A percentile compares a stretch with the other conserved stretches of the same genome.
phyloP scores from a whole-genome alignment of 768 basidiomycete genomes.

The Tremella fuciformis region DNA sequence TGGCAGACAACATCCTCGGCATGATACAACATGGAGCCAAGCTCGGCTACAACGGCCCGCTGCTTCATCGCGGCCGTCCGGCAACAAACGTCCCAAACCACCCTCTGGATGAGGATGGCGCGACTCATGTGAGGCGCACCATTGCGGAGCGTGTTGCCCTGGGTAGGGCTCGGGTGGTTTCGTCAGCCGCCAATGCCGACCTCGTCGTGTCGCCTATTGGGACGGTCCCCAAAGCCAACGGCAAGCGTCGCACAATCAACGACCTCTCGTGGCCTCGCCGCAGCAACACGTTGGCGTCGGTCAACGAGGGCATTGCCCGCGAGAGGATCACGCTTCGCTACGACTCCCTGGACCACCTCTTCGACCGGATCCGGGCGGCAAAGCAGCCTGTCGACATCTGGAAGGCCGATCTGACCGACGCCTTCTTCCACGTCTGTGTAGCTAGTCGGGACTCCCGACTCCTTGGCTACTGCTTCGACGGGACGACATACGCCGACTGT shows the following conservation, averaged over 20 bases:
- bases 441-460: constrained; percentile 47
- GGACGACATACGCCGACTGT: constrained; percentile 44
- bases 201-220: constrained; percentile 5
- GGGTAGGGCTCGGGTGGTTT: not conserved
- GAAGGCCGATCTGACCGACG: constrained; percentile 2
- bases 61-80: too few relatives aligned
- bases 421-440: too few relatives aligned
- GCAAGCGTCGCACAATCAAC: constrained; percentile 6
- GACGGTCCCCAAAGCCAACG: constrained; percentile 3
- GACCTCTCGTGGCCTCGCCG: constrained; percentile 10
- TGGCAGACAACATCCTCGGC: too few relatives aligned
- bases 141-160: not conserved
- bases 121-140: too few relatives aligned
- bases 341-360: too few relatives aligned
- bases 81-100: too few relatives aligned
- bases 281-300: not conserved
- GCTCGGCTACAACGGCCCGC: too few relatives aligned
- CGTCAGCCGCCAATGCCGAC: not conserved
- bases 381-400: too few relatives aligned
- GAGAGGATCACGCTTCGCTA: constrained; percentile 5
- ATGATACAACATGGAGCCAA: too few relatives aligned
- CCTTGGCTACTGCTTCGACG: constrained; percentile 50
- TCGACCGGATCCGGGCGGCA: not conserved
- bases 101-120: too few relatives aligned
- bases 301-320: constrained; percentile 12